Conservation (phyloP, 176 grass and related monocot genomes). For the Cenchrus fungigraminus region DNA sequence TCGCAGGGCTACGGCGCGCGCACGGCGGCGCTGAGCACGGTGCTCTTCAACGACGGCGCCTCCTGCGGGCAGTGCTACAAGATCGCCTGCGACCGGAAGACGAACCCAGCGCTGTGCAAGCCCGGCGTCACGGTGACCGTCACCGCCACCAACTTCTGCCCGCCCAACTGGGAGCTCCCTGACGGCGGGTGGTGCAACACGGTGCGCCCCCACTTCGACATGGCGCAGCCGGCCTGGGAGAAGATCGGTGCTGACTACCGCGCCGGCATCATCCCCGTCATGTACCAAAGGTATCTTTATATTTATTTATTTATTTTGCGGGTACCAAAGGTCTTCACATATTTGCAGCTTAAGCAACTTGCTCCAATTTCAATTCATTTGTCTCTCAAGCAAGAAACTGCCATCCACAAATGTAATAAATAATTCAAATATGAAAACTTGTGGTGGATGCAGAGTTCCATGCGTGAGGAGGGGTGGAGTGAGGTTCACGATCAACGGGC, state of each 20-base stretch:
- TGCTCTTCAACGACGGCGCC: slow-evolving; percentile 40
- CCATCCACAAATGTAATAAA: no score
- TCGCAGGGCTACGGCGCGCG: slow-evolving; percentile 27
- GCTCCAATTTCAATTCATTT: no score
- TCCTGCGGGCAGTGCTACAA: slow-evolving; percentile 58
- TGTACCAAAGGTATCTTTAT: slow-evolving; percentile 13
- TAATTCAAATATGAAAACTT: no score
- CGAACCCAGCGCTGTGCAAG: neutral
- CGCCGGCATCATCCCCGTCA: slow-evolving; percentile 56
- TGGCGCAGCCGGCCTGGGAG: slow-evolving; percentile 30
- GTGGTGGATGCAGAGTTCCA: slow-evolving; percentile 32
- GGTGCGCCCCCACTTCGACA: slow-evolving; percentile 61
- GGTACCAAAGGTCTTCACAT: no score
- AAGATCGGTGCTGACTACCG: neutral
- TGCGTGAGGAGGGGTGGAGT: slow-evolving; percentile 42
- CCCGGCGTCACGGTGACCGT: slow-evolving; percentile 37
- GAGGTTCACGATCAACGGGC: slow-evolving; percentile 47
- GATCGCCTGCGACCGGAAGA: slow-evolving; percentile 39
- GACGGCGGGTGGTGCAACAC: slow-evolving; percentile 80
- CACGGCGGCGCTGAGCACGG: slow-evolving; percentile 55
- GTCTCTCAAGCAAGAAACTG: no score
- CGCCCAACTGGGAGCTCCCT: slow-evolving; percentile 62
- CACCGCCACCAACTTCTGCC: slow-evolving; percentile 71
- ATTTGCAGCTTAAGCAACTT: no score
- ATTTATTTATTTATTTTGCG: no score